phyloP scores from a whole-genome alignment of 495 filamentous ascomycete species.

The Gamarada debralockiae region DNA sequence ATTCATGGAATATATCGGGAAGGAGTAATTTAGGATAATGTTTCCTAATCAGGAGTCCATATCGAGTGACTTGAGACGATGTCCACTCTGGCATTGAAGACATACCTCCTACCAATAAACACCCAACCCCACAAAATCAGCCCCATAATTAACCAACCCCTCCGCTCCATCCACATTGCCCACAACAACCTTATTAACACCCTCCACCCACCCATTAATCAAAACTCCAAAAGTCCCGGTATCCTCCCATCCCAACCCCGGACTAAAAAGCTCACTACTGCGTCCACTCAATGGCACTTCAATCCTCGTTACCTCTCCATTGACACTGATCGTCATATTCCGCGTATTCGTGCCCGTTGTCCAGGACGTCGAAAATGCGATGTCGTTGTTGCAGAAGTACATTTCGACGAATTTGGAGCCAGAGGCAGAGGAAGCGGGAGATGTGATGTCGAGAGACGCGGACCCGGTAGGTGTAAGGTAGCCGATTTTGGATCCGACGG shows the following conservation, averaged over 20 bases:
- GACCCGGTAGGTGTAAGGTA: constrained; percentile 26
- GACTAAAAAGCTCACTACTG: constrained; percentile 41
- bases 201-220: constrained; percentile 33
- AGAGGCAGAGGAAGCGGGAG: constrained; percentile 11
- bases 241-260: constrained; percentile 42
- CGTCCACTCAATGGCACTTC: constrained; percentile 40
- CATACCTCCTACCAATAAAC: constrained; percentile 21
- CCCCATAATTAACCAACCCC: constrained; percentile 31
- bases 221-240: constrained; percentile 35
- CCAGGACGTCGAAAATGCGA: constrained; percentile 37
- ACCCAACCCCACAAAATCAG: constrained; percentile 35
- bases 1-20: no score
- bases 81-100: no score
- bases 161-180: constrained; percentile 32
- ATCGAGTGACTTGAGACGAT: no score
- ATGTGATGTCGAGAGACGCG: constrained; percentile 25
- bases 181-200: constrained; percentile 35
- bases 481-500: constrained; percentile 37
- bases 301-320: constrained; percentile 34
- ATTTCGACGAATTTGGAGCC: constrained; percentile 34
- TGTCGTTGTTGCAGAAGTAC: constrained; percentile 44
- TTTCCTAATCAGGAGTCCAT: no score
- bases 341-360: constrained; percentile 35
- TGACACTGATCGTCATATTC: constrained; percentile 41
- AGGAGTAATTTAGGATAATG: no score